These are phyloP conservation scores for Mycena metata DNA, from an alignment of 768 basidiomycete genomes.

Conservation along the genomic window DNA sequence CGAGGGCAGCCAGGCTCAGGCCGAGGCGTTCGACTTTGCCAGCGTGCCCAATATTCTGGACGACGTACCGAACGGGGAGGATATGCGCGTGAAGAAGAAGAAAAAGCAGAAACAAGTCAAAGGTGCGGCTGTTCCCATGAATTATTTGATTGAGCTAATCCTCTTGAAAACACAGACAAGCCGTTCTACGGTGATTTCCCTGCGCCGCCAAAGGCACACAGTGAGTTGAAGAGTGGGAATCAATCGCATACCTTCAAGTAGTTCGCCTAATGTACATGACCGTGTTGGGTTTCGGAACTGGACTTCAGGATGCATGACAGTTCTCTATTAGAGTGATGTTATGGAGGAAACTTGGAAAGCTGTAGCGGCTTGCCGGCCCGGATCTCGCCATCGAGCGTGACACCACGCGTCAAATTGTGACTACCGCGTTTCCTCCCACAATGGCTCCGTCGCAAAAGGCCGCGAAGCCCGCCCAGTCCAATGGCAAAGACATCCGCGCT, in stretches of 20 bases:
- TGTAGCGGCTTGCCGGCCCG: constrained; percentile 72
- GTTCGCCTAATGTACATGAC: neutral
- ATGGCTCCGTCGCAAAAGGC: constrained; percentile 31
- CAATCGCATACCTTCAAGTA: constrained; percentile 78
- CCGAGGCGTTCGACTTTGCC: constrained; percentile 76
- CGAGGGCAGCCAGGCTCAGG: constrained; percentile 39
- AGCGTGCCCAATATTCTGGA: constrained; percentile 81
- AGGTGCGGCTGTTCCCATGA: constrained; percentile 22
- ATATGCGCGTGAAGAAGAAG: constrained; percentile 54
- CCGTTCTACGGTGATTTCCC: constrained; percentile 70
- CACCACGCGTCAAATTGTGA: constrained; percentile 29
- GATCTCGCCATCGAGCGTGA: constrained; percentile 17
- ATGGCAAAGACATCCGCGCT: constrained; percentile 54
- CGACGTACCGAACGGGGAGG: constrained; percentile 59
- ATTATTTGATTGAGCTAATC: neutral
- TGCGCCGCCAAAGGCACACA: constrained; percentile 73
- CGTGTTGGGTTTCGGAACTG: too few species aligned
- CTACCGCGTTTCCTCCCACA: constrained; percentile 13
- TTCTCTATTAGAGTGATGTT: too few species aligned
- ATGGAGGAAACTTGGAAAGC: too few species aligned
- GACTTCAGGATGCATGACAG: too few species aligned
- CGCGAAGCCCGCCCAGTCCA: constrained; percentile 39
- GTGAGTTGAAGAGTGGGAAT: constrained; percentile 78
- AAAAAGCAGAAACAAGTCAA: constrained; percentile 67
- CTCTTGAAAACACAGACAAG: constrained; percentile 50